Percentiles rank a stretch among this genome's conserved stretches.
phyloP scores from a whole-genome alignment of 2,329 filamentous ascomycete genomes.

The Penicillium brevicompactum region DNA sequence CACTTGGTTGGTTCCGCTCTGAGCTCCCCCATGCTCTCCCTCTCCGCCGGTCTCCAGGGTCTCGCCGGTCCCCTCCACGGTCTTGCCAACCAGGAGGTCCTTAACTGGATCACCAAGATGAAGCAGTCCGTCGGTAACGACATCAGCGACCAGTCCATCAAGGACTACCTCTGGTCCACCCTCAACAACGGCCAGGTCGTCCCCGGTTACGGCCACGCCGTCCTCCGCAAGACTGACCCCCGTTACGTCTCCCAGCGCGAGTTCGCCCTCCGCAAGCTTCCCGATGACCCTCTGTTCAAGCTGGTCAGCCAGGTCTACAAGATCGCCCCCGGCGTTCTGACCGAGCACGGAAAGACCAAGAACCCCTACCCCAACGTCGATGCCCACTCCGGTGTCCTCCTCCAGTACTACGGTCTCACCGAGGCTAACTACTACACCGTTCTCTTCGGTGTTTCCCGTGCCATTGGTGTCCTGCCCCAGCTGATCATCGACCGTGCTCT shows the following conservation, averaged over 20 bases:
- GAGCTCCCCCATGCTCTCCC: slow-evolving; percentile 95
- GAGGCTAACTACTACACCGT: slow-evolving; percentile 99
- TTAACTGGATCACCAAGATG: slow-evolving; percentile 99
- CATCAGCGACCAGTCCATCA: slow-evolving; percentile 94
- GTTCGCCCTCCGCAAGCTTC: slow-evolving; percentile 91
- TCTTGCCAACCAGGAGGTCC: slow-evolving; percentile 98
- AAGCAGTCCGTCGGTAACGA: slow-evolving; percentile 93
- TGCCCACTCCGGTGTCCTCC: slow-evolving; percentile 96
- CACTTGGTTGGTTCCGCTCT: slow-evolving; percentile 96
- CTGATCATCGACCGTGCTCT: slow-evolving; percentile 99
- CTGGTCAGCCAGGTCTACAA: slow-evolving; percentile 99
- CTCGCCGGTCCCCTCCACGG: slow-evolving; percentile 97
- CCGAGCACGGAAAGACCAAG: slow-evolving; percentile 99
- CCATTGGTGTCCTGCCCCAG: slow-evolving; percentile 97
- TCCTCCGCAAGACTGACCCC: slow-evolving; percentile 99
- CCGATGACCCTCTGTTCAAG: slow-evolving; percentile 99
- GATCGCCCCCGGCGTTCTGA: slow-evolving; percentile 96
- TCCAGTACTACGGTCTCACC: slow-evolving; percentile 98
- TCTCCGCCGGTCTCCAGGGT: slow-evolving; percentile 96
- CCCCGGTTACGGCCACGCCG: slow-evolving; percentile 96
- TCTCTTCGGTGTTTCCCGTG: slow-evolving; percentile 97
- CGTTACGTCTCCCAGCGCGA: slow-evolving; percentile 98
- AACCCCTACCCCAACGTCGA: slow-evolving; percentile 99
- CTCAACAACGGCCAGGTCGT: slow-evolving; percentile 95
- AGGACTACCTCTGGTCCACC: slow-evolving; percentile 97